phyloP scores from a whole-genome alignment of 139 green algal species.

The Closterium sp. region DNA sequence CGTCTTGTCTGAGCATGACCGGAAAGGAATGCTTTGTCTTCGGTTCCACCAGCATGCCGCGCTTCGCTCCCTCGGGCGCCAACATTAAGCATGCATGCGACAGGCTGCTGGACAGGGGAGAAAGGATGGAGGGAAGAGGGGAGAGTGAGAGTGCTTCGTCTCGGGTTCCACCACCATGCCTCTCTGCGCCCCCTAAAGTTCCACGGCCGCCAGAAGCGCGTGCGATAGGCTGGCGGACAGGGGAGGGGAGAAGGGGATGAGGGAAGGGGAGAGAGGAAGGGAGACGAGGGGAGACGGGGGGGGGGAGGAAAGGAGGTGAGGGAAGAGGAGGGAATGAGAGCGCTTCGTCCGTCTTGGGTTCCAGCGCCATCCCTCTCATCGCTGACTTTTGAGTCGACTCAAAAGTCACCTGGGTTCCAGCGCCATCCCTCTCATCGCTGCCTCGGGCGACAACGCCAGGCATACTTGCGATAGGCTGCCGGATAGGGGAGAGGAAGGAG shows the following conservation, averaged over 20 bases:
- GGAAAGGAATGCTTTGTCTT: slow-evolving; percentile 22
- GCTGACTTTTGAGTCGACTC: no score
- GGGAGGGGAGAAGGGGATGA: background rate
- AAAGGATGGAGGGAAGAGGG: background rate
- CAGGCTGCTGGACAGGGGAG: background rate
- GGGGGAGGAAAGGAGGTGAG: no score
- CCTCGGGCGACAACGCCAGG: no score
- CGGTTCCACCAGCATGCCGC: slow-evolving; percentile 2
- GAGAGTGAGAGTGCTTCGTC: background rate
- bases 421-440: no score
- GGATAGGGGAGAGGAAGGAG: no score
- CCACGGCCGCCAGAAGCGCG: background rate
- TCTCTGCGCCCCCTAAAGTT: background rate
- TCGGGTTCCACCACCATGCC: slow-evolving; percentile 18
- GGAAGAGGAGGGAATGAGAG: no score
- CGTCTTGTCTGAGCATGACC: background rate
- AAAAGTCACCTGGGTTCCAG: no score
- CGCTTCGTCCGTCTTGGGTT: no score
- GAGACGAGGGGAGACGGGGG: background rate
- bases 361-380: no score
- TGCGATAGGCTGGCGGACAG: background rate
- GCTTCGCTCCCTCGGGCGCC: background rate
- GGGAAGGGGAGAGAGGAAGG: background rate
- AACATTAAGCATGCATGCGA: background rate
- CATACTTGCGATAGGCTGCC: no score